These are phyloP conservation scores for Quambalaria eucalypti DNA, from an alignment of 1,284 basidiomycete species.

Conservation along the genomic window DNA sequence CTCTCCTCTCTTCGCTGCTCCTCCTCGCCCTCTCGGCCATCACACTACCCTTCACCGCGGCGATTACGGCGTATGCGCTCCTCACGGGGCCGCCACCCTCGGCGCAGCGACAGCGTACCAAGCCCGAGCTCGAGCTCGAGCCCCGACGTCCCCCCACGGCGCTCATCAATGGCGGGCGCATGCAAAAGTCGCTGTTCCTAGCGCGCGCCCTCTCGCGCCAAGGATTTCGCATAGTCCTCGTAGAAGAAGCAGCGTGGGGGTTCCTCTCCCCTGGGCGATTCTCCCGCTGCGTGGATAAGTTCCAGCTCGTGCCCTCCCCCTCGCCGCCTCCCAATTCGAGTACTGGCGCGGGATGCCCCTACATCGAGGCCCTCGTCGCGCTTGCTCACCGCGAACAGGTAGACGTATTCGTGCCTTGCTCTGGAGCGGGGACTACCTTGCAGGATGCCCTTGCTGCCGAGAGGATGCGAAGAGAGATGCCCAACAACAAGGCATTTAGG, in stretches of 20 bases:
- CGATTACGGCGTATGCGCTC: neutral
- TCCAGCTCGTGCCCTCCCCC: constrained; percentile 20
- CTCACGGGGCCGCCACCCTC: too few relatives aligned
- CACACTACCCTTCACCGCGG: neutral
- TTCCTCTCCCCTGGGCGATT: constrained; percentile 48
- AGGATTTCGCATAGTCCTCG: constrained; percentile 49
- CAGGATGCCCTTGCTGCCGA: constrained; percentile 48
- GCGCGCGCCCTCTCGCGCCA: constrained; percentile 48
- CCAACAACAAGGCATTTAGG: constrained; percentile 15
- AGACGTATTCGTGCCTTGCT: constrained; percentile 49
- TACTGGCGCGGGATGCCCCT: constrained; percentile 21
- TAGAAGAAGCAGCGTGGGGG: constrained; percentile 49
- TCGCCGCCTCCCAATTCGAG: too few relatives aligned
- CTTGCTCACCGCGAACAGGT: constrained; percentile 43
- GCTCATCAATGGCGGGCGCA: constrained; percentile 49
- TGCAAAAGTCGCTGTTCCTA: constrained; percentile 49
- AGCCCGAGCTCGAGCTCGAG: too few relatives aligned
- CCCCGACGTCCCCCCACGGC: constrained; percentile 24
- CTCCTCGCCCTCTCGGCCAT: neutral
- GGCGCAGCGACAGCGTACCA: neutral
- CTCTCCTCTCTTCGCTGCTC: neutral
- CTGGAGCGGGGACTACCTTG: constrained; percentile 48
- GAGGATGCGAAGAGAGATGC: constrained; percentile 38
- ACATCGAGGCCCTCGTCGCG: constrained; percentile 38
- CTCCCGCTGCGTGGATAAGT: constrained; percentile 40